Evolutionary conservation across 495 filamentous ascomycete species (phyloP).

Genomic region (Clavariopsis aquatica): DNA sequence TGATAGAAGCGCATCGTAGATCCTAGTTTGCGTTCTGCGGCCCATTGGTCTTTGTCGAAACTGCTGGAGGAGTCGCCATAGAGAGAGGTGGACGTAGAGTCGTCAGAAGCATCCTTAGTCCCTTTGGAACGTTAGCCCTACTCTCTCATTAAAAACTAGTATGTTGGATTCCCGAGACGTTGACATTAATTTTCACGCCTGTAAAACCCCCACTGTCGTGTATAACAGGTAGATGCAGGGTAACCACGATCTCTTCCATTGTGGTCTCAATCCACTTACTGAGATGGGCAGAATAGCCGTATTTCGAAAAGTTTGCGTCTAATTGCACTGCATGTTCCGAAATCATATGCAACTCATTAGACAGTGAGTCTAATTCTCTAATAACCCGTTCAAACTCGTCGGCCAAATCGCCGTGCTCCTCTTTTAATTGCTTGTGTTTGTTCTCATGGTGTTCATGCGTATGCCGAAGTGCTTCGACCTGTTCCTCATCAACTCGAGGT

Average conservation of each 20-base stretch:
- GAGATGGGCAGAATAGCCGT: conserved; percentile 59
- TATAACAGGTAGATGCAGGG: too few relatives aligned
- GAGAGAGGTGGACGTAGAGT: conserved; percentile 38
- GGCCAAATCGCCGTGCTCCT: conserved; percentile 49
- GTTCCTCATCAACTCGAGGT: conserved; percentile 27
- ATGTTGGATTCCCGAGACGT: too few relatives aligned
- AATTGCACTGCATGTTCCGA: conserved; percentile 54
- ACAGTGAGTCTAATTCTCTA: conserved; percentile 51
- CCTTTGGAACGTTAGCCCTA: neutral
- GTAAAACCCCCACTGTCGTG: too few relatives aligned
- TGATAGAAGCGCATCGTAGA: conserved; percentile 55
- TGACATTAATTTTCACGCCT: too few relatives aligned
- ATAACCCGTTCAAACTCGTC: conserved; percentile 57
- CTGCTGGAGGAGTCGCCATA: conserved; percentile 21
- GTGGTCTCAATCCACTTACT: neutral
- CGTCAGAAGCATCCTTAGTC: conserved; percentile 27
- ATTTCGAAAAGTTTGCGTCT: conserved; percentile 59
- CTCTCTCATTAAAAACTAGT: neutral
- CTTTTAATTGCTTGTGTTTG: conserved; percentile 47
- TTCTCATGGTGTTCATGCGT: conserved; percentile 53
- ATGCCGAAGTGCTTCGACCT: conserved; percentile 49
- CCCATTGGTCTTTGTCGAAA: conserved; percentile 48
- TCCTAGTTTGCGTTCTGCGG: conserved; percentile 48
- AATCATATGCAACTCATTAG: conserved; percentile 54
- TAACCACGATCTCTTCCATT: too few relatives aligned